Conservation (phyloP, 108 stramenopile species). For the Thalassiosira profunda region DNA sequence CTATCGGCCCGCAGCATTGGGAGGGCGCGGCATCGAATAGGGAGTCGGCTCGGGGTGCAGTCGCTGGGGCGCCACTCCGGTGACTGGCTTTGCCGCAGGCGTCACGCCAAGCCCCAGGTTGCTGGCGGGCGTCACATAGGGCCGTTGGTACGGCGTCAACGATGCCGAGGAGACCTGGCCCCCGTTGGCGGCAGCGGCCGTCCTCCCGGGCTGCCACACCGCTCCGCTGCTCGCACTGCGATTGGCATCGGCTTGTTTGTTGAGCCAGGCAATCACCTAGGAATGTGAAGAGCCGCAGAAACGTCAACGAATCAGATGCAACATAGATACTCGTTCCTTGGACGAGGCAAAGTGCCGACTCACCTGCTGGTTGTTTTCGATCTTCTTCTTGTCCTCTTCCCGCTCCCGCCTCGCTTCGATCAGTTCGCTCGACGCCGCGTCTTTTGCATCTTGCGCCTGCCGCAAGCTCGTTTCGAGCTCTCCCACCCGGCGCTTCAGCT, state of each 20-base stretch:
- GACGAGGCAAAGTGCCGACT: not conserved
- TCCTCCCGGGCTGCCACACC: too few species aligned
- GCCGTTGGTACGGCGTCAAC: too few species aligned
- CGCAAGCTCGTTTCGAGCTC: conserved; percentile 7
- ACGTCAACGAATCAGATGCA: not conserved
- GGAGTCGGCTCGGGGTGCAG: too few species aligned
- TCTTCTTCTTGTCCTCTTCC: conserved; percentile 27
- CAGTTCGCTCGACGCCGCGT: conserved; percentile 42
- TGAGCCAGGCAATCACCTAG: conserved; percentile 50
- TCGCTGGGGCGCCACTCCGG: too few species aligned
- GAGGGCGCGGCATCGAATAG: too few species aligned
- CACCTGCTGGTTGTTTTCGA: conserved; percentile 58
- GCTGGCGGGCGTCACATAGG: too few species aligned
- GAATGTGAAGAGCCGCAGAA: not conserved
- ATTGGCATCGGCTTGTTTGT: conserved; percentile 39
- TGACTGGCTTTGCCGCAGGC: too few species aligned
- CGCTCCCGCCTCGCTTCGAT: conserved; percentile 16
- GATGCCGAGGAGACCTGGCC: too few species aligned
- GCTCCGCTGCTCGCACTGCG: too few species aligned
- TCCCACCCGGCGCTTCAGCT: conserved; percentile 18
- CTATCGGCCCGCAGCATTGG: too few species aligned
- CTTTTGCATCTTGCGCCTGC: conserved; percentile 19
- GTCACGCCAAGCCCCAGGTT: too few species aligned
- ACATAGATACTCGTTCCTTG: not conserved
- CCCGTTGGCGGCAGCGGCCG: too few species aligned